A percentile compares a stretch with the other conserved stretches of the same genome.
Conservation (phyloP, 1,284 basidiomycete genomes). For the Stereum hirsutum region DNA sequence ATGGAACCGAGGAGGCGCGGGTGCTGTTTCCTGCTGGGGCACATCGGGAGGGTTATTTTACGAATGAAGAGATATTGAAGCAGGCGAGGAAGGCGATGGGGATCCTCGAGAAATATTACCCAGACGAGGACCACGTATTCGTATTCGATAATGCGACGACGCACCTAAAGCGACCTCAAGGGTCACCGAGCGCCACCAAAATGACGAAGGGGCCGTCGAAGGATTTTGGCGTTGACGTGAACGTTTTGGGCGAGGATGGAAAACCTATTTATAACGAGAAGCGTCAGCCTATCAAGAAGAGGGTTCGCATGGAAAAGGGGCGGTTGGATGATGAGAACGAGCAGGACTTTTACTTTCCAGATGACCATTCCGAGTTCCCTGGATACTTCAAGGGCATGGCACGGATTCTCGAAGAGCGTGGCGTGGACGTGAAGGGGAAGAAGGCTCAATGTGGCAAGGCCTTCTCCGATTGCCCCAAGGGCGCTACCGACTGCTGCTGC, state of each 20-base stretch:
- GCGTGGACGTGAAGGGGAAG: too few relatives aligned
- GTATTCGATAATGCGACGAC: constrained; percentile 28
- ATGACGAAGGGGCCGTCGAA: constrained; percentile 17
- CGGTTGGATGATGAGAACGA: constrained; percentile 12
- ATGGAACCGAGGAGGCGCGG: constrained; percentile 12
- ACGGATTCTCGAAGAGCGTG: constrained; percentile 14
- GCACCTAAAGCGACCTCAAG: constrained; percentile 21
- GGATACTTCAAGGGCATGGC: constrained; percentile 20
- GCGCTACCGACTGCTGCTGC: constrained; percentile 14
- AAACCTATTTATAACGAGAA: neutral
- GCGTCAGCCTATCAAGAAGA: neutral
- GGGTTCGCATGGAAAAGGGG: constrained; percentile 8
- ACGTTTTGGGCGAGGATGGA: constrained; percentile 6
- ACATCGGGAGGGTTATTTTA: constrained; percentile 26
- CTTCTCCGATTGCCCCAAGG: too few relatives aligned
- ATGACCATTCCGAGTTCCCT: constrained; percentile 8
- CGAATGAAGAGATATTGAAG: constrained; percentile 18
- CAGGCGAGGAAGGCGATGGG: constrained; percentile 22
- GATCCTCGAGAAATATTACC: constrained; percentile 18
- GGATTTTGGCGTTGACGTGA: neutral
- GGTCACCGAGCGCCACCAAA: constrained; percentile 19
- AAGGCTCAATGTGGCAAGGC: too few relatives aligned
- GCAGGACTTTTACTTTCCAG: constrained; percentile 15
- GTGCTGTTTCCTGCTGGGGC: constrained; percentile 21
- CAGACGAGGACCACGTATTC: constrained; percentile 19